Evolutionary conservation across 805 yeast genomes (phyloP), one percentile per base, ranked within the genome.

Genomic region (Nakazawaea ishiwadae): DNA sequence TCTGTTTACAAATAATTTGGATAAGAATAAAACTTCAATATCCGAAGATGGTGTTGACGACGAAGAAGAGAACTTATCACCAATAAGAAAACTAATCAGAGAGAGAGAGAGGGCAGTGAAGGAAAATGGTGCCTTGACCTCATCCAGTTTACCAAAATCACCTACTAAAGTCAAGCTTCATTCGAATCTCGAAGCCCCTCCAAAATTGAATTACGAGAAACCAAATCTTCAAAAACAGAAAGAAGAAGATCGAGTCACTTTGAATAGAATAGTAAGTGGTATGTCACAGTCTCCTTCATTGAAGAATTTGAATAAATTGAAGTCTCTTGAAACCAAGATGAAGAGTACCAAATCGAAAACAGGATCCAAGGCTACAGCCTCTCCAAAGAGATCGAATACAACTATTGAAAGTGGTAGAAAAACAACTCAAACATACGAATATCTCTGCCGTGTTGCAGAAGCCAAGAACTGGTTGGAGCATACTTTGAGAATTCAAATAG

Each of bases 371-470:
- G 8, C 31, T 28, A 7, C 31, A 8, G 27, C 12, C 12, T 37
- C 41, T 6, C 41, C 41, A 6, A 38, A 31, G 29, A 37, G 40
- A 21, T 20, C 40, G 4, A 39, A 32, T 18, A 39, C 42, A 4
- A 26, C 37, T n/a, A 39, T 39, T 17, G 42, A 33, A 18, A 33
- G 30, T 7, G 31, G 38, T 5, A 36, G 37, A 36, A 31, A 35
- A 27, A 21, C 40, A 11, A 37, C 37, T 15, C 18, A 55, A 35
- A 51, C 57, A 1, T 69, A 71, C 47, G 77, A 74, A 45, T 76
- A 73, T 51, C 61, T 76, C 30, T 76, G 80, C 49, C 66, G 81
- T 31, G 66, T 76, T 32, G 60, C 64, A 37, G 78, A 77, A 44
- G 68, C 73, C 27, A 74, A 71, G 44, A 50, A 50, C 11, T 76